phyloP scores from a whole-genome alignment of 805 yeast genomes.

The Lipomyces starkeyi region DNA sequence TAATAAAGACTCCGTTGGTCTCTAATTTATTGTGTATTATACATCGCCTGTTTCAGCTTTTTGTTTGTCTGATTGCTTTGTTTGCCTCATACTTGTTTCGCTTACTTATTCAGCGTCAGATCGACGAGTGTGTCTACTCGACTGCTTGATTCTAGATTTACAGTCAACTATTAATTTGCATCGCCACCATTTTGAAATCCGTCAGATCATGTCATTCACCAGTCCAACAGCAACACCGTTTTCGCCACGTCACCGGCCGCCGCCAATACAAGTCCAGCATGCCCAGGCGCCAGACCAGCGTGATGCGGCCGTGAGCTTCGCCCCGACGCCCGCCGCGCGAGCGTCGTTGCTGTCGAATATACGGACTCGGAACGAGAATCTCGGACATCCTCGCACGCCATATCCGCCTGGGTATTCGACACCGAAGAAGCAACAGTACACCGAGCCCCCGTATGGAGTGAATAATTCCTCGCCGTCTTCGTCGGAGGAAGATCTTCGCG shows the following conservation, averaged over 20 bases:
- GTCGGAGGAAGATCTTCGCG: constrained; percentile 5
- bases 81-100: too few relatives aligned
- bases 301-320: constrained; percentile 5
- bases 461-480: constrained; percentile 10
- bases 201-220: constrained; percentile 6
- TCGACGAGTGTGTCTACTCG: too few relatives aligned
- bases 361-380: constrained; percentile 11
- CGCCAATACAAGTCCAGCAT: constrained; percentile 17
- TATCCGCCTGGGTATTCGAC: constrained; percentile 14
- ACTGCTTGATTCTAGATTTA: too few relatives aligned
- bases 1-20: too few relatives aligned
- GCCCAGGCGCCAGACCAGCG: not conserved
- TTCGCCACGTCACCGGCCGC: constrained; percentile 32
- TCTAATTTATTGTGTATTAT: too few relatives aligned
- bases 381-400: constrained; percentile 10
- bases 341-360: constrained; percentile 20
- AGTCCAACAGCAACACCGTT: constrained; percentile 28
- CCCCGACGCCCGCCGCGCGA: constrained; percentile 12
- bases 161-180: not conserved
- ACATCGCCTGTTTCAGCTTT: too few relatives aligned
- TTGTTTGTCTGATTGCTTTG: too few relatives aligned
- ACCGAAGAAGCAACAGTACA: not conserved
- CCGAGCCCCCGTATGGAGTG: constrained; percentile 9
- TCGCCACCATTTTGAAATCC: not conserved
- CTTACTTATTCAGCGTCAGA: too few relatives aligned